These are phyloP conservation scores for Podospora sp. DNA, from an alignment of 495 filamentous ascomycete species.

Conservation along the genomic window DNA sequence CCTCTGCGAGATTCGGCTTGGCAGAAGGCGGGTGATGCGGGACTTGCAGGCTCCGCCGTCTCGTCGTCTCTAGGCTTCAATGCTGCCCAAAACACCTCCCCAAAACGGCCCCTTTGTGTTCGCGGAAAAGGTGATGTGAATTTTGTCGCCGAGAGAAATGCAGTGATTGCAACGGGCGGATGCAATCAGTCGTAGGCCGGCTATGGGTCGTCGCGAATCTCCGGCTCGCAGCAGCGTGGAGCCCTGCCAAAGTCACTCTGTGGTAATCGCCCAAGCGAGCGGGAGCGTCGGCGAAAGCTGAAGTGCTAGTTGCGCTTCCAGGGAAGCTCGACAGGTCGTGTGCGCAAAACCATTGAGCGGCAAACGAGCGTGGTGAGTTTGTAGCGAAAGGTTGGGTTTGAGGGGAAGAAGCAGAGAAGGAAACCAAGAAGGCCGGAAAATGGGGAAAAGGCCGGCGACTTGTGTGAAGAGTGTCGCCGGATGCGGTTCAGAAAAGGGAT, in stretches of 20 bases:
- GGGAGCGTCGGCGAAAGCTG: background rate
- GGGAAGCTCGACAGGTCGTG: background rate
- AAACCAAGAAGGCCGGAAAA: background rate
- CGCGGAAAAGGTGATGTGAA: background rate
- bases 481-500: background rate
- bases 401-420: constrained; percentile 1
- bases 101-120: background rate
- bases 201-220: background rate
- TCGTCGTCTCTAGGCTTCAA: constrained; percentile 25
- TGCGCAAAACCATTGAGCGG: background rate
- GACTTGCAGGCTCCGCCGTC: constrained; percentile 10
- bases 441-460: background rate
- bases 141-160: background rate
- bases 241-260: background rate
- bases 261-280: constrained; percentile 7
- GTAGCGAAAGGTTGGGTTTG: constrained; percentile 2
- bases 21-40: constrained; percentile 6
- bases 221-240: background rate
- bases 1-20: constrained; percentile 1
- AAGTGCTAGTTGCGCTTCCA: constrained; percentile 2
- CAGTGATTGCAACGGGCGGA: background rate
- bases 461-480: background rate
- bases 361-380: constrained; percentile 15
- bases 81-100: constrained; percentile 2
- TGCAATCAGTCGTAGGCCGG: background rate